Conservation (phyloP, 768 basidiomycete genomes). For the Royoungia palumana region DNA sequence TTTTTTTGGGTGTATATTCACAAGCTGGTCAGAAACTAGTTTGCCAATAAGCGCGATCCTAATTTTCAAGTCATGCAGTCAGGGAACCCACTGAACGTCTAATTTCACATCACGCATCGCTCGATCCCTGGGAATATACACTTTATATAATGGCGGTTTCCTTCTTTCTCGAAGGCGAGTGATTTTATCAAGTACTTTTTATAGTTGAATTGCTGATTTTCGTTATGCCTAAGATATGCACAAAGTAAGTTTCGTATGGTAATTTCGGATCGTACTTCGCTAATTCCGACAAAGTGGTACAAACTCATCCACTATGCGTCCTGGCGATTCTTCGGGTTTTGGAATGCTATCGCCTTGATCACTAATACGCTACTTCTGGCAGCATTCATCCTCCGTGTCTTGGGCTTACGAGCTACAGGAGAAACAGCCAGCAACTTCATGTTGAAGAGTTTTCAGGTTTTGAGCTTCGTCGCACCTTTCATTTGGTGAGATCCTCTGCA, state of each 20-base stretch:
- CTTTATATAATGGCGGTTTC: conserved; percentile 78
- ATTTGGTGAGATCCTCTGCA: conserved; percentile 60
- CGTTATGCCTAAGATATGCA: conserved; percentile 17
- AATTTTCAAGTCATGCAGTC: conserved; percentile 39
- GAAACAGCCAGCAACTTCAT: conserved; percentile 39
- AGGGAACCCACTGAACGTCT: conserved; percentile 74
- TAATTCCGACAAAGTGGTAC: conserved; percentile 47
- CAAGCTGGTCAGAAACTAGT: conserved; percentile 61
- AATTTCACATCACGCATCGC: conserved; percentile 45
- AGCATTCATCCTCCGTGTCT: conserved; percentile 72
- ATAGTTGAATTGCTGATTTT: conserved; percentile 39
- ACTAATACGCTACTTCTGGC: conserved; percentile 71
- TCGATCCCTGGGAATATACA: conserved; percentile 78
- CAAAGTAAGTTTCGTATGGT: conserved; percentile 15
- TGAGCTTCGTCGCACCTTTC: conserved; percentile 84
- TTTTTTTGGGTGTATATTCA: conserved; percentile 77
- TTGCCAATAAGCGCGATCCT: not conserved
- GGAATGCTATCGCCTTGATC: conserved; percentile 65
- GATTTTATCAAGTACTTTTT: conserved; percentile 10
- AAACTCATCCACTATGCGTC: conserved; percentile 72
- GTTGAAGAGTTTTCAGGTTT: conserved; percentile 78
- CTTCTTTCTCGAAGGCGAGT: conserved; percentile 81
- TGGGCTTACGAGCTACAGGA: conserved; percentile 42
- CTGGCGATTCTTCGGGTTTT: conserved; percentile 79
- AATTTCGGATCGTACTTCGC: not conserved